Evolutionary conservation across 2,329 filamentous ascomycete genomes (phyloP), one percentile per base, ranked within the genome.

Genomic region (Fusarium sp.): DNA sequence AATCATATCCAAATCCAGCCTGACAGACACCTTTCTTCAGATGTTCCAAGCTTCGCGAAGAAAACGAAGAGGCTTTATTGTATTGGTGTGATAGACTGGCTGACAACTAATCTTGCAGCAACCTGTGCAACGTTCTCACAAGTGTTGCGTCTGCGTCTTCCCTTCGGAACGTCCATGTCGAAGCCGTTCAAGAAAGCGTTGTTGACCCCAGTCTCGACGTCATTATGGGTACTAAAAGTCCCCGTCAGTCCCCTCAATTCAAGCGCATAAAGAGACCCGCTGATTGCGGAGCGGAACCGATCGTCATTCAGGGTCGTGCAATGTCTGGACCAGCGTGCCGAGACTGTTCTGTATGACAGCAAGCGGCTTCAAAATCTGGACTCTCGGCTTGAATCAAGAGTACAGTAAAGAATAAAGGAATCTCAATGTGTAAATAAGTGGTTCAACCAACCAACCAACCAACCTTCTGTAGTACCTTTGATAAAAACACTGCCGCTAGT

Each of bases 251-350:
- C 40, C 48, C 61, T 64, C 61, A 65, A 61, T 57, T 59, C 57
- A 67, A 67, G 47, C 54, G 61, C 42, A 66, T 56, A 58, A 69
- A 54, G 62, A 66, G 66, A 72, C 74, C 74, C 73, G 63, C 72
- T 58, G 30, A 34, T 22, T 34, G 48, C 57, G 55, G 41, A 57
- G 69, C 69, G 71, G 74, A 62, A 54, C 56, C 58, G 74, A 76
- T 76, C 71, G 65, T 65, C 67, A 64, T 55, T 49, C 48, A 60
- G 63, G 70, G 70, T 63, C 65, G 52, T 70, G 48, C 57, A 63
- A 45, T 52, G 56, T 71, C 54, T 57, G 20, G 44, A 49, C 57
- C 53, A 59, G 49, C 22, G n/a, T 34, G 59, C 71, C 49, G 52
- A 69, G 64, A 18, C 25, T 32, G 30, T 13, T 47, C 12, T 49